A percentile compares a stretch with the other conserved stretches of the same genome.
Conservation (phyloP, 75 land plant species). For the Picea glauca region DNA sequence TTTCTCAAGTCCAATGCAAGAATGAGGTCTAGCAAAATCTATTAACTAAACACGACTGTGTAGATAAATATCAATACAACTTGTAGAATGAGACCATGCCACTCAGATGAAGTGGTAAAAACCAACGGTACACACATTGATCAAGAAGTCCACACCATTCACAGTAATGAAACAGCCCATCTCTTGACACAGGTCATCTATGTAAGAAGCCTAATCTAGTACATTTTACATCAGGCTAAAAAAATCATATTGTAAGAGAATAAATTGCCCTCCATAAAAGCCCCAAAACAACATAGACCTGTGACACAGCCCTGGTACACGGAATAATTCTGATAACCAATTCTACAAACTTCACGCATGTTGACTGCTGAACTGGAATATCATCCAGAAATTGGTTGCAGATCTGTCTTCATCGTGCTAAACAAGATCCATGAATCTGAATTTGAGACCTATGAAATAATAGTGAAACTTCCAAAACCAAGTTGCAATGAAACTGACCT, state of each 20-base stretch:
- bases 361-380: not conserved
- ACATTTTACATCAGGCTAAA: not conserved
- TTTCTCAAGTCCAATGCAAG: too few relatives aligned
- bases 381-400: not conserved
- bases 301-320: not conserved
- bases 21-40: too few relatives aligned
- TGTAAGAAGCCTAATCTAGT: too few relatives aligned
- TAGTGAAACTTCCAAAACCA: not conserved
- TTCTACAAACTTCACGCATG: not conserved
- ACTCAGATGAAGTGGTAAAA: too few relatives aligned
- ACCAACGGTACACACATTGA: too few relatives aligned
- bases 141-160: too few relatives aligned
- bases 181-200: too few relatives aligned
- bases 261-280: conserved; percentile 4
- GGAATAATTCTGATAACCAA: not conserved
- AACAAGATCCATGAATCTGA: not conserved
- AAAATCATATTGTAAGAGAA: not conserved
- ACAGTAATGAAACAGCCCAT: too few relatives aligned
- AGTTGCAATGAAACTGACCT: not conserved
- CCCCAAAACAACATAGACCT: conserved; percentile 4
- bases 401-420: not conserved
- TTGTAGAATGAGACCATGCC: too few relatives aligned
- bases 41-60: too few relatives aligned
- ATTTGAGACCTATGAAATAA: not conserved
- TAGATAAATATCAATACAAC: too few relatives aligned